A percentile compares a stretch with the other conserved stretches of the same genome.
These are phyloP conservation scores for Podospora appendiculata DNA, from an alignment of 495 filamentous ascomycete species.

Conservation along the genomic window DNA sequence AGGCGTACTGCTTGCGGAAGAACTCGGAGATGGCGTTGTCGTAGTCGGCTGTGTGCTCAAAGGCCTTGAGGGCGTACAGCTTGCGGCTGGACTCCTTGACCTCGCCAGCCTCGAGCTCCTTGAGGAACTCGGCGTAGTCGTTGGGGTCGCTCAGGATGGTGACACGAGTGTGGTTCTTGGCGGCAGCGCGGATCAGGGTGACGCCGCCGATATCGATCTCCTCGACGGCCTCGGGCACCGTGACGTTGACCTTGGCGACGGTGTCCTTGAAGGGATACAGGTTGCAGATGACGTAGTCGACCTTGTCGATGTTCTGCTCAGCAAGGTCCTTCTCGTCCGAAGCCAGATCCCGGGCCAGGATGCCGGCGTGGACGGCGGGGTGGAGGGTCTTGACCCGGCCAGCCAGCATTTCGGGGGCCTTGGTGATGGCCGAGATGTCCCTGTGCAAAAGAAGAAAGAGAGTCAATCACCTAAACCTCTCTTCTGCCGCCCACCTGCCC, in stretches of 20 bases:
- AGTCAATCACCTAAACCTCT: not conserved
- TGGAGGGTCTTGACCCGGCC: constrained; percentile 97
- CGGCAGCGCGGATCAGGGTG: constrained; percentile 89
- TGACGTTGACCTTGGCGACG: constrained; percentile 92
- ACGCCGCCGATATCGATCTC: constrained; percentile 98
- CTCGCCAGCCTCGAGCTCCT: constrained; percentile 79
- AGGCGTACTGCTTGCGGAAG: constrained; percentile 94
- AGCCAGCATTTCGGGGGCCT: constrained; percentile 96
- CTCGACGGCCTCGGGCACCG: constrained; percentile 90
- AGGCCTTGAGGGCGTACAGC: constrained; percentile 88
- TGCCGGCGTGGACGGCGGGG: constrained; percentile 86
- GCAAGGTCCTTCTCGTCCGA: constrained; percentile 95
- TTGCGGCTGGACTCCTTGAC: constrained; percentile 76
- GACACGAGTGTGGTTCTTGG: constrained; percentile 94
- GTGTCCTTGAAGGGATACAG: constrained; percentile 98
- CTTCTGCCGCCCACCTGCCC: too few relatives aligned
- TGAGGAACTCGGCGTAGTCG: constrained; percentile 90
- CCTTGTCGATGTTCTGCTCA: constrained; percentile 93
- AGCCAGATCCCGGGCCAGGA: constrained; percentile 84
- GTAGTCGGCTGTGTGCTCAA: constrained; percentile 97
- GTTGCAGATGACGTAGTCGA: constrained; percentile 98
- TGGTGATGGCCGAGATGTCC: constrained; percentile 94
- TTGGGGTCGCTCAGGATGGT: constrained; percentile 89
- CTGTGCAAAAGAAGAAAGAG: constrained; percentile 32
- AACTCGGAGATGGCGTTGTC: constrained; percentile 90